Evolutionary conservation across 768 basidiomycete genomes (phyloP), one percentile per base, ranked within the genome.

Genomic region (Boletus patriciae): DNA sequence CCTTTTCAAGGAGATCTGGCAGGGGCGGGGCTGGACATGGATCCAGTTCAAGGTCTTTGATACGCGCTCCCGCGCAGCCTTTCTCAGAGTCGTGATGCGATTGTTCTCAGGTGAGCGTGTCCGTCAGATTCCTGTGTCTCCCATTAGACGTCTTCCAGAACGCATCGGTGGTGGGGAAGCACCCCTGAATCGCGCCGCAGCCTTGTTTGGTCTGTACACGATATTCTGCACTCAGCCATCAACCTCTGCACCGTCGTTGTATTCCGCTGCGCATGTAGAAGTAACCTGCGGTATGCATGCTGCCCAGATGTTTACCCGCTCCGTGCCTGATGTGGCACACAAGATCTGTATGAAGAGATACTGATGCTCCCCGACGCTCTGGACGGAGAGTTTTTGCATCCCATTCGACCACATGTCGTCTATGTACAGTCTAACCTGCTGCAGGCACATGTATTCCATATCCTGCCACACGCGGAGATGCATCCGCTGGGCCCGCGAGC

Each of bases 11-110:
- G 62, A 66, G 1, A 64, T 90, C 19, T 94, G 92, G 91, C 69
- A 66, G 12, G 72, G 74, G 6, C 78, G 81, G 57, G 87, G 88
- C 21, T 94, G 91, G 91, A 73, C 77, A 33, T 90, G 83, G 82
- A 70, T 90, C 43, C 89, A 92, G 65, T 80, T 93, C 74, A 85
- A 81, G 67, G 83, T 86, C 4, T 82, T 88, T 55, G 90, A 93
- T 63, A 72, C 77, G 42, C 79, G 87, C 47, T 76, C 86, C 21
- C 81, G 91, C 37, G 82, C 86, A 45, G 68, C 75, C 0, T 89
- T 90, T 69, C 70, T 92, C 29, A 76, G 75, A 34, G 77, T 83
- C 11, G 80, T 83, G 3, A 72, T 80, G 51, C 76, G 90, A 45
- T 71, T 90, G 19, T 88, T 93, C 66, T 72, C 84, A 40, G 89